Evolutionary conservation across 2,329 filamentous ascomycete genomes (phyloP).

Genomic region (Penicillium sclerotiorum): DNA sequence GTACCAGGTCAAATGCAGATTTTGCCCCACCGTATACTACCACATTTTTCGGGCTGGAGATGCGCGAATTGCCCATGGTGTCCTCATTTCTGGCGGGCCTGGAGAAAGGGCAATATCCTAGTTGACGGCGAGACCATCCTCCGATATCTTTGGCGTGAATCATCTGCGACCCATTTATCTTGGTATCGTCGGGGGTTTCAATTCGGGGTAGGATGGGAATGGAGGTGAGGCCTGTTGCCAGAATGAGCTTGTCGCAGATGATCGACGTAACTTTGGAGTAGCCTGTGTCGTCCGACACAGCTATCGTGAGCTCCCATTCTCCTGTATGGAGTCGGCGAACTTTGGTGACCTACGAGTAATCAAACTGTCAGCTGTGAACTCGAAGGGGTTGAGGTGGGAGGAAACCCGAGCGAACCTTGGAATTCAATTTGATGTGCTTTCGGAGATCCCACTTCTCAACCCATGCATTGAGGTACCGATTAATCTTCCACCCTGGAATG

Average conservation of each 20-base stretch:
- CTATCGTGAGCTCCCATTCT: slow-evolving; percentile 25
- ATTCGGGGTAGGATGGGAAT: slow-evolving; percentile 25
- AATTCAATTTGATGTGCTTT: slow-evolving; percentile 27
- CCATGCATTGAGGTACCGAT: slow-evolving; percentile 29
- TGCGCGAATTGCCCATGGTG: no score
- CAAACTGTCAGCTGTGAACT: not conserved
- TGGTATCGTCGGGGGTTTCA: not conserved
- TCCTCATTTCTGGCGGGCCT: not conserved
- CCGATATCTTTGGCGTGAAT: slow-evolving; percentile 30
- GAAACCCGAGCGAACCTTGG: slow-evolving; percentile 16
- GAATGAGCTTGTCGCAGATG: slow-evolving; percentile 31
- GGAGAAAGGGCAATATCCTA: slow-evolving; percentile 26
- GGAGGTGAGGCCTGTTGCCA: slow-evolving; percentile 32
- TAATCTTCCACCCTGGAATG: slow-evolving; percentile 32
- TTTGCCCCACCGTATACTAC: slow-evolving; percentile 30
- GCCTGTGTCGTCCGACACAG: no score
- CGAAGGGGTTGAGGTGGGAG: no score
- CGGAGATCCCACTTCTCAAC: slow-evolving; percentile 24
- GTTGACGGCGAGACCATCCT: slow-evolving; percentile 21
- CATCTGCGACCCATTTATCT: not conserved
- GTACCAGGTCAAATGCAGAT: slow-evolving; percentile 29
- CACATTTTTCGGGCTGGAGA: slow-evolving; percentile 10
- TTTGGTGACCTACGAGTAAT: slow-evolving; percentile 18
- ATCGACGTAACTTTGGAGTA: slow-evolving; percentile 12
- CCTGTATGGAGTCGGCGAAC: slow-evolving; percentile 24